Evolutionary conservation across 768 basidiomycete species (phyloP), one percentile per base, ranked within the genome.

Genomic region (Lentinula boryana): DNA sequence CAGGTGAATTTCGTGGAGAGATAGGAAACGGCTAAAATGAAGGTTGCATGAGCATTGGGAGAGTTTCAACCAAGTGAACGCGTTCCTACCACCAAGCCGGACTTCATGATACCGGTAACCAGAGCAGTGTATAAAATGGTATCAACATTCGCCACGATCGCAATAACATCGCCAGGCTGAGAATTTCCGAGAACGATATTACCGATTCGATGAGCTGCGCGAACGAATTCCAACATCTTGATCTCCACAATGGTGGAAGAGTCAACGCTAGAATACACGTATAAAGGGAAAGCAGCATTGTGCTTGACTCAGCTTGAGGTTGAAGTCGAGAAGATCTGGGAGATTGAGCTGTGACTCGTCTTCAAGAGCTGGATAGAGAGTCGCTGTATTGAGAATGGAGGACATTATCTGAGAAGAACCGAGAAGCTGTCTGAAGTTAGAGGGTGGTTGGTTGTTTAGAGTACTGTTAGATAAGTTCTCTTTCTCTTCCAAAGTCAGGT

Each of bases 1-100:
- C 58, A 0, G 71, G 52, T 5, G 74, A 73, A 60, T 76, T 76
- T 10, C 75, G 66, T n/a, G 73, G 75, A 1, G 74, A 72, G 52
- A 76, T 74, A 1, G 72, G 75, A 56, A 75, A 74, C 0, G 74
- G 73, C 74, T 73, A 27, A 4, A 36, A 5, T 44, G 58, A 59
- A 13, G 44, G n/a, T 43, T 15, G 18, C 10, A 57, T 33, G 9
- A 32, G 12, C 10, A 38, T 5, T 41, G 32, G 4, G n/a, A 48
- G 33, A 52, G 1, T 16, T 10, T 8, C 21, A 40, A 5, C 65
- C 66, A 40, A 66, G 65, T 12, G 69, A 53, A 0, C n/a, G 64
- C n/a, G 64, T 46, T 62, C 72, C 40, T 56, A 75, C 74, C 31
- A 72, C 63, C 5, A 70, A 50, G 43, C 73, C 69, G 3, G 74